Evolutionary conservation across 2,329 filamentous ascomycete genomes (phyloP), one percentile per base, ranked within the genome.

Genomic region (Fonsecaea multimorphosa): DNA sequence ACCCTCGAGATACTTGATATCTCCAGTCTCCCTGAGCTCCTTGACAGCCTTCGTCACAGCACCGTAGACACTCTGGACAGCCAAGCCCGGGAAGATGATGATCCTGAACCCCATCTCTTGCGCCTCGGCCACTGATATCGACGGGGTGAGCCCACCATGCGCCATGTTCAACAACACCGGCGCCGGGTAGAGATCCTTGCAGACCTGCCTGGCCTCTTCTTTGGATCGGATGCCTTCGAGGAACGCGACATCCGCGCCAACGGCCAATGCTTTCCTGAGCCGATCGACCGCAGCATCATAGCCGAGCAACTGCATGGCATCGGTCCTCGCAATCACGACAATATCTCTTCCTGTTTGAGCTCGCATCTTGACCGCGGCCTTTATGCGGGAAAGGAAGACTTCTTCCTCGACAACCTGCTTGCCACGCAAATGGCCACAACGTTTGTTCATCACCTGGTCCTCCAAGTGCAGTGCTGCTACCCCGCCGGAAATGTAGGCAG

Each of bases 391-490:
- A 29, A 73, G 69, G 59, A 75, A 80, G 1, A 74, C 76, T 1
- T 73, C 71, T 0, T 55, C 67, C 55, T 75, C 74, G n/a, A 79
- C 78, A 8, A 80, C 73, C 36, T 76, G 72, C 69, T 80, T 80
- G 32, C 76, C 77, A 1, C 67, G 73, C 0, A 80, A 74, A 58
- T 80, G 78, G 0, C 78, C 78, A 63, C 78, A 80, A n/a, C 77
- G 76, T 63, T 80, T 80, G 6, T 73, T 78, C 14, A 56, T 24
- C 8, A 68, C 58, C 56, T 81, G 76, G 73, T 87, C 85, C 73
- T 87, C 85, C 68, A 87, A 80, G 72, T 87, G 85, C 51, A 86
- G 78, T 8, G 78, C 84, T 1, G 85, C 85, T 2, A 87, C 81
- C 19, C 84, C 84, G 2, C 82, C 79, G 54, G 80, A 79, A 29